phyloP scores from a whole-genome alignment of 2,329 filamentous ascomycete genomes.

The Hypoxylon sp. region DNA sequence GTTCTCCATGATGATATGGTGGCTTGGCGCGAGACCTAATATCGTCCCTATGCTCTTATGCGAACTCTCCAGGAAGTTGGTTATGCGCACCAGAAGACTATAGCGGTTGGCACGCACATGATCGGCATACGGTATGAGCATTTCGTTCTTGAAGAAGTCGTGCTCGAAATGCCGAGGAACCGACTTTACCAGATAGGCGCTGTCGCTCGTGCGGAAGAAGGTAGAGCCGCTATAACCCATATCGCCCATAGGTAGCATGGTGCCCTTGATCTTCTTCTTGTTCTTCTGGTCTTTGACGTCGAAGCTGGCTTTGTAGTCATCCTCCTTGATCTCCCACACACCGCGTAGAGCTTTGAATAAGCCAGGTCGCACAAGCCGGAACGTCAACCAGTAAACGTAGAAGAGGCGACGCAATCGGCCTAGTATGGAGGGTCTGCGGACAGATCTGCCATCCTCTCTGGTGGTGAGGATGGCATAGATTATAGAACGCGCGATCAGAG shows the following conservation, averaged over 20 bases:
- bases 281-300: conserved; percentile 49
- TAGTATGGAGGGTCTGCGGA: conserved; percentile 45
- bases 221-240: conserved; percentile 80
- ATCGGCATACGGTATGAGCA: conserved; percentile 69
- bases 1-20: conserved; percentile 84
- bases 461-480: conserved; percentile 48
- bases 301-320: conserved; percentile 64
- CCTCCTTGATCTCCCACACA: conserved; percentile 62
- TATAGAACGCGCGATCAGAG: conserved; percentile 52
- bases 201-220: conserved; percentile 73
- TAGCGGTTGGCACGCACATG: conserved; percentile 68
- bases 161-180: conserved; percentile 75
- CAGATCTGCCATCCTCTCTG: conserved; percentile 42
- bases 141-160: conserved; percentile 72
- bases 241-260: conserved; percentile 68
- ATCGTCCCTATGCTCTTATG: conserved; percentile 66
- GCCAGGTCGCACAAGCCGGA: conserved; percentile 42
- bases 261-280: conserved; percentile 44
- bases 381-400: conserved; percentile 48
- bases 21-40: conserved; percentile 68
- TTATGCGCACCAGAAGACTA: conserved; percentile 75
- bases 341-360: conserved; percentile 55
- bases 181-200: conserved; percentile 75
- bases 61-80: conserved; percentile 69
- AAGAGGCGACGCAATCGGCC: conserved; percentile 55